Evolutionary conservation across 495 filamentous ascomycete species (phyloP), one percentile per base, ranked within the genome.

Genomic region (Podospora fimiseda): DNA sequence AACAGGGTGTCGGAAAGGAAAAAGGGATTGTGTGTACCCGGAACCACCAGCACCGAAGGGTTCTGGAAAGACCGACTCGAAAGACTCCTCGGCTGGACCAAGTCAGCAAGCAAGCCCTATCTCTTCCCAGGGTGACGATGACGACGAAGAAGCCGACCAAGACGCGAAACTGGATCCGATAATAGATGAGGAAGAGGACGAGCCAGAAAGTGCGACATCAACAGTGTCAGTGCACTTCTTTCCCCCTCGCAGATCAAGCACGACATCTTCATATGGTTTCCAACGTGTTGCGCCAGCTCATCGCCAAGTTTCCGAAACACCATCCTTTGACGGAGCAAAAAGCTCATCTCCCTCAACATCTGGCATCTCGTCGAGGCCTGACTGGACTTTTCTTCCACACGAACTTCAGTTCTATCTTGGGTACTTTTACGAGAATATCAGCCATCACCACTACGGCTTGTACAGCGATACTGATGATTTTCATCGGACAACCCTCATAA

Each of bases 11-110:
- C 80, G 81, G 50, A 96, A 95, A 68, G 90, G 89, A 30, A 86
- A 80, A 54, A 77, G 90, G 64, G 88, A 90, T 30, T 96, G 90
- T 61, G 73, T 82, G 47, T 96, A 92, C 67, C 88, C 90, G 9
- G 86, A 87, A 36, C 77, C 82, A 16, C 63, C 79, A n/a, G 70
- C 78, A 21, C 52, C 75, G 22, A 77, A 81, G 65, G 57, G 67
- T 3, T 68, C 73, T 18, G 61, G 70, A 40, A 73, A 71, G 58
- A 60, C 70, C 14, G 66, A 70, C 40, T 67, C 74, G 56, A 70
- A 78, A 70, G 59, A 75, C 38, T 52, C 75, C 60, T 49, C 76
- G 58, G 23, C 73, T 63, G 48, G 75, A 59, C 62, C 70, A 67
- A 66, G 83, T 73, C 53, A 81, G 76, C 69, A 71, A 40, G 56